These are phyloP conservation scores for Serendipita vermifera DNA, from an alignment of 768 basidiomycete species.

Conservation along the genomic window DNA sequence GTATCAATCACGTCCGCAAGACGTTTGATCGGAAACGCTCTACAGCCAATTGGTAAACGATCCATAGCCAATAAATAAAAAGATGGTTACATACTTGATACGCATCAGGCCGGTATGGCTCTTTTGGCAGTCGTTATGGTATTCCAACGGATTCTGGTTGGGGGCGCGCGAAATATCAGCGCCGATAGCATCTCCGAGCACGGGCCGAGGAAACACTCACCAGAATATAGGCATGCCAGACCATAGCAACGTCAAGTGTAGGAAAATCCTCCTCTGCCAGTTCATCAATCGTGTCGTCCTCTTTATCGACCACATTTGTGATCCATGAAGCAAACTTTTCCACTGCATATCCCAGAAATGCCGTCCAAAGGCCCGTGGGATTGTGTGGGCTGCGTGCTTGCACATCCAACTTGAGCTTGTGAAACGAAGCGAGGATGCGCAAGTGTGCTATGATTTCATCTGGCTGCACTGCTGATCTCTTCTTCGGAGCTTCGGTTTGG, in stretches of 20 bases:
- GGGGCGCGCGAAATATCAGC: background rate
- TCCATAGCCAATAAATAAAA: too few species aligned
- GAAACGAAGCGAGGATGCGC: background rate
- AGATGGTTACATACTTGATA: constrained; percentile 9
- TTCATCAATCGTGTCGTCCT: background rate
- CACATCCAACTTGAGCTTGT: constrained; percentile 9
- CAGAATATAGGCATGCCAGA: constrained; percentile 6
- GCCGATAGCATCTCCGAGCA: background rate
- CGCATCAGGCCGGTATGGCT: background rate
- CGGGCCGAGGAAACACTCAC: background rate
- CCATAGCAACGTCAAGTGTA: constrained; percentile 8
- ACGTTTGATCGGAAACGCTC: background rate
- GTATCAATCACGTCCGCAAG: background rate
- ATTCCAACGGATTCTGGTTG: constrained; percentile 1
- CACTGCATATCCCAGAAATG: constrained; percentile 1
- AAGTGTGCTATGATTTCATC: constrained; percentile 8
- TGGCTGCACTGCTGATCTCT: constrained; percentile 2
- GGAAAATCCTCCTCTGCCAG: background rate
- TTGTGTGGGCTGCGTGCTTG: background rate
- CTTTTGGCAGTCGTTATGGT: constrained; percentile 8
- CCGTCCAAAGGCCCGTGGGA: background rate
- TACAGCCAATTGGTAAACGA: background rate
- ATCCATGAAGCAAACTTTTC: constrained; percentile 9
- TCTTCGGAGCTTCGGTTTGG: constrained; percentile 4
- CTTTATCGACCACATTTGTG: constrained; percentile 8